These are phyloP conservation scores for Cyamopsis tetragonoloba DNA, from an alignment of 306 rosid genomes.

Conservation along the genomic window DNA sequence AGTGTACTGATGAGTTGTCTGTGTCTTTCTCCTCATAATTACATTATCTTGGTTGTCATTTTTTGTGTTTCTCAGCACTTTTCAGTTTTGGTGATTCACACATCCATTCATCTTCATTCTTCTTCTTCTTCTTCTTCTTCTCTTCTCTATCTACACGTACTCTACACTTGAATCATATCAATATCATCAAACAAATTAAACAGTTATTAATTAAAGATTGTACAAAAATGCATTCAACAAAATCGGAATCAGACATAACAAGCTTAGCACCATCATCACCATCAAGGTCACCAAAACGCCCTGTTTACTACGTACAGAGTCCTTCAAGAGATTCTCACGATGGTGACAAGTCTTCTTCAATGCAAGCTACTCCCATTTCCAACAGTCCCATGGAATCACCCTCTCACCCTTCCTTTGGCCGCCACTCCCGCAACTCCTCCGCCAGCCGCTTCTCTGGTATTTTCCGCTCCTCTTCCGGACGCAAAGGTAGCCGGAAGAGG, in stretches of 20 bases:
- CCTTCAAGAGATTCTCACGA: slow-evolving; percentile 94
- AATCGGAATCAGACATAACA: slow-evolving; percentile 86
- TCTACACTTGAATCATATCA: too few species aligned
- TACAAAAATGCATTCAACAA: slow-evolving; percentile 64
- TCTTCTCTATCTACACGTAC: too few species aligned
- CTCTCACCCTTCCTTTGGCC: slow-evolving; percentile 88
- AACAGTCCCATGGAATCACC: slow-evolving; percentile 97
- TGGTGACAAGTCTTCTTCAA: slow-evolving; percentile 86
- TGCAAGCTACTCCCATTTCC: slow-evolving; percentile 87
- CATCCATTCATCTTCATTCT: too few species aligned
- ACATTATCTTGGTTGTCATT: background rate
- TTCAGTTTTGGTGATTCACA: slow-evolving; percentile 8
- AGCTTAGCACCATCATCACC: slow-evolving; percentile 95
- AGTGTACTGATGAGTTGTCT: background rate
- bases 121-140: too few species aligned
- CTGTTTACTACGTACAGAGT: slow-evolving; percentile 82
- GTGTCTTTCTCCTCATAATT: background rate
- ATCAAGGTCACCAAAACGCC: slow-evolving; percentile 81
- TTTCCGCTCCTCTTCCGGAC: slow-evolving; percentile 81
- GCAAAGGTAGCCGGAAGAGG: slow-evolving; percentile 65
- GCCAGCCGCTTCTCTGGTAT: slow-evolving; percentile 84
- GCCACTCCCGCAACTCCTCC: slow-evolving; percentile 91
- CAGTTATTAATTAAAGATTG: too few species aligned
- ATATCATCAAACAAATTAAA: too few species aligned
- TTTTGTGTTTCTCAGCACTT: background rate